These are phyloP conservation scores for Clitopilus hobsonii DNA, from an alignment of 768 basidiomycete genomes.

Conservation along the genomic window DNA sequence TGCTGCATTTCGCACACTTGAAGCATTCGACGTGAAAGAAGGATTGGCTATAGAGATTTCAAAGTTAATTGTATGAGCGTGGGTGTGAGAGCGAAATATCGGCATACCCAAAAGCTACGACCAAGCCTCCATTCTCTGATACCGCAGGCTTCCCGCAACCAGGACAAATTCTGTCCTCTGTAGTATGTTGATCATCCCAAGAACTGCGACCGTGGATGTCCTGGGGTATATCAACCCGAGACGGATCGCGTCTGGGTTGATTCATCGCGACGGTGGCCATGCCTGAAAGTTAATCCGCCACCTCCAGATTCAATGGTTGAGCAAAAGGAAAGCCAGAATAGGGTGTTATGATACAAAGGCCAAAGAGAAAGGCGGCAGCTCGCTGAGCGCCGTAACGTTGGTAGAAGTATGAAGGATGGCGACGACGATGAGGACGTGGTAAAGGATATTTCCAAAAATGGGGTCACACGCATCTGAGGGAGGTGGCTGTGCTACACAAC, in stretches of 20 bases:
- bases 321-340: constrained; percentile 5
- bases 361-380: constrained; percentile 15
- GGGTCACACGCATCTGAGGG: not conserved
- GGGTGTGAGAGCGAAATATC: constrained; percentile 6
- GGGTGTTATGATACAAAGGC: constrained; percentile 10
- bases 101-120: constrained; percentile 95
- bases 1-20: constrained; percentile 92
- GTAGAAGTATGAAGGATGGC: constrained; percentile 13
- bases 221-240: constrained; percentile 28
- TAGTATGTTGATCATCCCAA: constrained; percentile 17
- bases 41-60: constrained; percentile 56
- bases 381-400: constrained; percentile 20
- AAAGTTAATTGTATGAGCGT: constrained; percentile 5
- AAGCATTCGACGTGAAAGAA: constrained; percentile 96
- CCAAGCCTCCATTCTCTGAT: constrained; percentile 77
- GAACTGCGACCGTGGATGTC: constrained; percentile 18
- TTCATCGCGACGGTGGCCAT: constrained; percentile 15
- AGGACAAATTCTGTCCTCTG: constrained; percentile 67
- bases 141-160: constrained; percentile 81
- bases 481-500: not conserved
- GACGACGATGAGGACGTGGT: constrained; percentile 4
- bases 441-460: not conserved
- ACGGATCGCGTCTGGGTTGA: constrained; percentile 15
- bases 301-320: constrained; percentile 1
- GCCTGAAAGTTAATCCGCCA: constrained; percentile 8